These are phyloP conservation scores for Russula olivacea DNA, from an alignment of 768 basidiomycete genomes.

Conservation along the genomic window DNA sequence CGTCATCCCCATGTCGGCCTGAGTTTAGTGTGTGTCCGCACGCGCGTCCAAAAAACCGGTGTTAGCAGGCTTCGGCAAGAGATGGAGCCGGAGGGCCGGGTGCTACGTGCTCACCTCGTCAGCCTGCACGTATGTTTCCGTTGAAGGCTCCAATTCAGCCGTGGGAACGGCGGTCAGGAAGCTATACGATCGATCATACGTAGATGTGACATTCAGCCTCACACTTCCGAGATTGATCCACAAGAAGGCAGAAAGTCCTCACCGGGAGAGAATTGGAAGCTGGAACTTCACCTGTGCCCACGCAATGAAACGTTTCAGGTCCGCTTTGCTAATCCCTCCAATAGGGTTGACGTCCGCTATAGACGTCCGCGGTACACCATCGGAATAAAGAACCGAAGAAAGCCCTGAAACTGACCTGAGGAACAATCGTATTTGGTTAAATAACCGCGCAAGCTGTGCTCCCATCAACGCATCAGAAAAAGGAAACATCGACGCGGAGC, in stretches of 20 bases:
- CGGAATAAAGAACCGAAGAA: neutral
- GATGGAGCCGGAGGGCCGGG: neutral
- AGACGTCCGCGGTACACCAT: slow-evolving; percentile 9
- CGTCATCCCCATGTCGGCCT: slow-evolving; percentile 99
- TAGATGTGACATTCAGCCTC: no score
- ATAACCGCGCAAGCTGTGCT: slow-evolving; percentile 80
- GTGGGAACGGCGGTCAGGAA: slow-evolving; percentile 92
- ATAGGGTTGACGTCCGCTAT: slow-evolving; percentile 97
- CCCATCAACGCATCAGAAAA: neutral
- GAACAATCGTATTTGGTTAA: slow-evolving; percentile 98
- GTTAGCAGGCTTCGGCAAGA: neutral
- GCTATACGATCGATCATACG: slow-evolving; percentile 36
- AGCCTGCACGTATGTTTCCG: slow-evolving; percentile 88
- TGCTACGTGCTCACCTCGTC: slow-evolving; percentile 67
- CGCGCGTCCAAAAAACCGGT: neutral
- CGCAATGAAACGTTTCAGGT: slow-evolving; percentile 91
- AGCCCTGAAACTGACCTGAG: slow-evolving; percentile 46
- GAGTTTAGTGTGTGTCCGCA: neutral
- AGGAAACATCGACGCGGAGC: neutral
- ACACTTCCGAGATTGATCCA: neutral
- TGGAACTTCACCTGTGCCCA: slow-evolving; percentile 76
- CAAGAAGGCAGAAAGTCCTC: neutral
- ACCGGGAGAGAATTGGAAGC: slow-evolving; percentile 79
- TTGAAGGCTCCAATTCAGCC: slow-evolving; percentile 94
- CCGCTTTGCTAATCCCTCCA: slow-evolving; percentile 96